Base-by-base conservation (phyloP, 352 stramenopile species). In the Pythium periplocum region DNA sequence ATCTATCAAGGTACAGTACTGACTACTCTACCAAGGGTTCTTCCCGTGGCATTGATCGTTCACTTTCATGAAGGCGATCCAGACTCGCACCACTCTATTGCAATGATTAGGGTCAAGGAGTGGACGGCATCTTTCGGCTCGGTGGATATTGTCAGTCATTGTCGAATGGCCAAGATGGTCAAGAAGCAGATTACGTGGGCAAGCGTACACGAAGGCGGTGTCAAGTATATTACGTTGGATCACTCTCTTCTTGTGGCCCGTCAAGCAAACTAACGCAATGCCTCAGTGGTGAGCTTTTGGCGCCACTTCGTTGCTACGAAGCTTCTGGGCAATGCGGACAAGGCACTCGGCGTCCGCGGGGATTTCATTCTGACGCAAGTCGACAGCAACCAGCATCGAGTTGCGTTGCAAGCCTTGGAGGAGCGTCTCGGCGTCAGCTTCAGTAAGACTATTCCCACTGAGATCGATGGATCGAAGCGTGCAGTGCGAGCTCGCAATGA, bases 361-460 rank as follows among this genome's bases (percentile, higher is more conserved):
- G 39, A 93, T 88, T 31, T 87, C 69, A 39, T 96, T 96, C 60
- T 83, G 80, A 9, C 86, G 83, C 40, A 93, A 55, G 43, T 96
- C 86, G 4, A 95, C 56, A 6, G 79, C 80, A 0, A 88, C 61
- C 9, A 95, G 46, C 0, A 59, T 72, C 46, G 46, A 54, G 55
- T 93, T 92, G 34, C 81, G 67, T 56, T 78, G 59, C 10, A 96
- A 62, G 0, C 79, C 81, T 35, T 83, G 72, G 1, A 78, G 61
- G 26, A 96, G 56, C 32, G 71, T 47, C 17, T 80, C 71, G 12
- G 64, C 79, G 45, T 94, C 79, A 3, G 57, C 56, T 60, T 90
- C 82, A 2, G 41, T 78, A 0, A 97, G 56, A 35, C 64, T 46
- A 55, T 97, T 97, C 43, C 79, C 82, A 51, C 82, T 95, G 12